Base-by-base conservation (phyloP, 768 basidiomycete species). In the Mycena albidolilacea region DNA sequence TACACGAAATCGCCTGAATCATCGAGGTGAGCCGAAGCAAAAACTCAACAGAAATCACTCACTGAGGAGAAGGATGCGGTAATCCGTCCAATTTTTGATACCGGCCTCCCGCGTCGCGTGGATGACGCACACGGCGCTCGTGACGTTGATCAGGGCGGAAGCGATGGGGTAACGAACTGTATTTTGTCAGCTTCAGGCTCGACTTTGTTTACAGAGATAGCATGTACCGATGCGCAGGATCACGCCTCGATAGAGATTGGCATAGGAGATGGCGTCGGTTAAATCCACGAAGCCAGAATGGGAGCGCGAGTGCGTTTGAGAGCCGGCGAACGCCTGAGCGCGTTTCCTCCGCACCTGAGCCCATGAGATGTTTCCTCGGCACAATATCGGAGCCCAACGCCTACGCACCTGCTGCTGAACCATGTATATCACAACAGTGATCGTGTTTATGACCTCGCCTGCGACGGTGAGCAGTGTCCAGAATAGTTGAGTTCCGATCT, bases 391-490 rank as follows among this genome's bases (percentile, higher is more conserved):
- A 37, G 7, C 39, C 39, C 23, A 12, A 10, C 17, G 0, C 14
- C 3, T 23, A 54, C 77, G 67, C 64, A 81, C 80, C 64, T 81
- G 76, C 61, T 77, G 74, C 19, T 55, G 68, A 30, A 77, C 30
- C 60, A 77, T 64, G 52, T 60, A 75, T 37, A 73, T 44, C 7
- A 77, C 50, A 35, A 77, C 76, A 3, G 58, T 52, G 17, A 52
- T 6, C 3, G 76, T 39, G n/a, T 52, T 30, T 6, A 63, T 12
- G 21, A 77, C 50, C 55, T 77, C 76, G 11, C 74, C 76, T 10
- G 70, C 17, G 38, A 72, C 74, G 17, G 76, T 71, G 12, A 77
- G 37, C 5, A 71, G 15, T 17, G 76, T 75, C 76, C 76, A 77
- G 30, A 70, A 43, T 39, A 75, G 43, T 57, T 77, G 76, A 17